Percentiles rank a stretch among this genome's conserved stretches.
These are phyloP conservation scores for Cercospora beticola DNA, from an alignment of 2,329 filamentous ascomycete species.

Conservation along the genomic window DNA sequence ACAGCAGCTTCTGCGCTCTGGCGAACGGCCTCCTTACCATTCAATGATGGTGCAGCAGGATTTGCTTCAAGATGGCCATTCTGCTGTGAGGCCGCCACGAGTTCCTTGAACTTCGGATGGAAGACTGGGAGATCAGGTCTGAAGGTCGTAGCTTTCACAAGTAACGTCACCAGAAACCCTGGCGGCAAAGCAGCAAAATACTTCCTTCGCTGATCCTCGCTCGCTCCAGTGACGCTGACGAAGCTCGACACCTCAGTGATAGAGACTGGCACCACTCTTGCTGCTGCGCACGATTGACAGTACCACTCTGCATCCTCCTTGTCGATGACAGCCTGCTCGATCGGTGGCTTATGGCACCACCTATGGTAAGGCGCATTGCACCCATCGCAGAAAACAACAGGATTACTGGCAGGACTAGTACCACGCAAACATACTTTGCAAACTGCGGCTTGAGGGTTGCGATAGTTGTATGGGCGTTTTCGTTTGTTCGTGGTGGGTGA, in stretches of 20 bases:
- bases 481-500: constrained; percentile 52
- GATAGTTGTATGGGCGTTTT: constrained; percentile 57
- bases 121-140: constrained; percentile 69
- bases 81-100: neutral
- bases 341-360: constrained; percentile 73
- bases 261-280: constrained; percentile 44
- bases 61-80: constrained; percentile 11
- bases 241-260: constrained; percentile 45
- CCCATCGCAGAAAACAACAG: constrained; percentile 82
- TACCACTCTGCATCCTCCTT: constrained; percentile 70
- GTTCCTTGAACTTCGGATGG: constrained; percentile 37
- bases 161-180: constrained; percentile 61
- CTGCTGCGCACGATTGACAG: constrained; percentile 62
- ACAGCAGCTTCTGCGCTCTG: neutral
- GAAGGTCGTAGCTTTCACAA: constrained; percentile 61
- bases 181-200: constrained; percentile 64
- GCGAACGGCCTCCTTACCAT: neutral
- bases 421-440: constrained; percentile 73
- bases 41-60: neutral
- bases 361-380: constrained; percentile 81
- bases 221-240: constrained; percentile 40
- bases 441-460: constrained; percentile 57
- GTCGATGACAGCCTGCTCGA: constrained; percentile 67
- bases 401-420: constrained; percentile 69
- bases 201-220: constrained; percentile 27